Conservation (phyloP, 306 rosid species). For the Cucurbita ficifolia region DNA sequence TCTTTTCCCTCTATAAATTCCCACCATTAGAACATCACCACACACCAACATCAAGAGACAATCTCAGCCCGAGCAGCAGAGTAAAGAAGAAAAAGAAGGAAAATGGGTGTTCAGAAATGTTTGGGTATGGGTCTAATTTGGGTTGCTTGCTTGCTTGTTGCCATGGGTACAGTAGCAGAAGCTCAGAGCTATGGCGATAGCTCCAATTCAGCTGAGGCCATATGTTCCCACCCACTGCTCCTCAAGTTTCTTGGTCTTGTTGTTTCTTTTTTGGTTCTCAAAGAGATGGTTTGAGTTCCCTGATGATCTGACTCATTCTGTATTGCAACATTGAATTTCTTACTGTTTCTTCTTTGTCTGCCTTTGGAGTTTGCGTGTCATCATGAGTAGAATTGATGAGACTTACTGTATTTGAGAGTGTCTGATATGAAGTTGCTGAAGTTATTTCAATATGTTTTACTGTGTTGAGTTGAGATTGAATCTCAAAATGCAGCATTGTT, state of each 20-base stretch:
- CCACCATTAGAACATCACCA: not conserved
- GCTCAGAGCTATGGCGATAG: conserved; percentile 1
- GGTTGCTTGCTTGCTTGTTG: not conserved
- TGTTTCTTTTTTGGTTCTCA: not conserved
- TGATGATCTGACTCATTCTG: not conserved
- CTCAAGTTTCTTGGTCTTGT: not conserved
- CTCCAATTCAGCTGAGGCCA: not conserved
- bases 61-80: not conserved
- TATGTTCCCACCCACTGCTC: not conserved
- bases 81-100: too few relatives aligned
- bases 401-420: not conserved
- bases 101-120: not conserved
- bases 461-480: not conserved
- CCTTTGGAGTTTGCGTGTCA: not conserved
- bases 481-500: not conserved
- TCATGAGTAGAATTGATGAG: not conserved
- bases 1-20: not conserved
- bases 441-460: not conserved
- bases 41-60: not conserved
- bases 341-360: not conserved
- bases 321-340: not conserved
- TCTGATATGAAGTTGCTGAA: not conserved
- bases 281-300: not conserved
- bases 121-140: not conserved
- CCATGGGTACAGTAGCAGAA: not conserved